phyloP scores from a whole-genome alignment of 345 rosid genomes.

The Bruguiera gymnorhiza region DNA sequence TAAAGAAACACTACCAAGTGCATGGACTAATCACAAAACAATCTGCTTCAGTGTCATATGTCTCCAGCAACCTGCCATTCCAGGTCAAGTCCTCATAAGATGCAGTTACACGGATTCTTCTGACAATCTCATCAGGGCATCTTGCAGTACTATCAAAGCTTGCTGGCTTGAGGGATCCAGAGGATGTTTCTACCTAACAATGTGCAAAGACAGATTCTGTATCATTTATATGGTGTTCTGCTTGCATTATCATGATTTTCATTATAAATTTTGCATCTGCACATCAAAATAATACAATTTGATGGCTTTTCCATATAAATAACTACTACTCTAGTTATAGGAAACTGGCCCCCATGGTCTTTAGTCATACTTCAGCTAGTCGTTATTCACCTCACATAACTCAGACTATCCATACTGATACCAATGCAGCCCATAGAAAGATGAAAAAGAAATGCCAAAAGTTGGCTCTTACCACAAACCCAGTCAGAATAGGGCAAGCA shows the following conservation, averaged over 20 bases:
- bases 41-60: conserved; percentile 71
- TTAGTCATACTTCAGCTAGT: neutral
- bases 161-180: conserved; percentile 63
- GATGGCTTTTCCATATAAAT: too few species aligned
- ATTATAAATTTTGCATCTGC: too few species aligned
- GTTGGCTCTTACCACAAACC: conserved; percentile 57
- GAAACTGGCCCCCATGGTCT: neutral
- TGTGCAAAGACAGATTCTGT: neutral
- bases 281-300: too few species aligned
- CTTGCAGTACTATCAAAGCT: conserved; percentile 61
- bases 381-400: conserved; percentile 9
- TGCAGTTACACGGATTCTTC: conserved; percentile 65
- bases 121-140: conserved; percentile 79
- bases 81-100: conserved; percentile 54
- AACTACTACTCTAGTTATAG: neutral
- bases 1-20: conserved; percentile 45
- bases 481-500: conserved; percentile 63
- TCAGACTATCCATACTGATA: neutral
- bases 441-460: neutral
- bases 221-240: neutral
- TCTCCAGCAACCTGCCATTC: conserved; percentile 72
- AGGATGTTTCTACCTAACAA: conserved; percentile 61
- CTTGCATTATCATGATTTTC: too few species aligned
- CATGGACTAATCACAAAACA: conserved; percentile 67
- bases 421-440: conserved; percentile 2